phyloP scores from a whole-genome alignment of 805 yeast species.

The Candida nanaspora region DNA sequence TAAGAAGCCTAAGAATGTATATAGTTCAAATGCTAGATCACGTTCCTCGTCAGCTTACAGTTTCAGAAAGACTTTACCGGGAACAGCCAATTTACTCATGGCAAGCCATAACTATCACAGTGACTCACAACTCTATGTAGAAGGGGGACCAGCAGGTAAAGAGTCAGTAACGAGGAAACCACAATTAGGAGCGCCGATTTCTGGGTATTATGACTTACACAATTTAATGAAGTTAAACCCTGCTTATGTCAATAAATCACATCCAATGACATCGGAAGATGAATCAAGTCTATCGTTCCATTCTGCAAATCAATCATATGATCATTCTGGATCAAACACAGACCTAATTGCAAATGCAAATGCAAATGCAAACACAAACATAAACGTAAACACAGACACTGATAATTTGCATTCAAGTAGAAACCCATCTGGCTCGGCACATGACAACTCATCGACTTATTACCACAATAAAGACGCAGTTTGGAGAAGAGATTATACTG shows the following conservation, averaged over 20 bases:
- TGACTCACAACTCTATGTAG: background rate
- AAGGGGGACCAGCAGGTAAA: too few relatives aligned
- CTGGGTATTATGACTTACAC: background rate
- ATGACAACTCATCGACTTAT: background rate
- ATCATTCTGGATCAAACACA: too few relatives aligned
- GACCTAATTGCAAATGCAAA: too few relatives aligned
- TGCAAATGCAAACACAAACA: too few relatives aligned
- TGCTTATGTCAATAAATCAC: background rate
- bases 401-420: too few relatives aligned
- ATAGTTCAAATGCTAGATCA: too few relatives aligned
- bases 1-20: too few relatives aligned
- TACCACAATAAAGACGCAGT: background rate
- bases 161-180: too few relatives aligned
- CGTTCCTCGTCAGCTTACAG: slow-evolving; percentile 7
- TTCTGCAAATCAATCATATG: background rate
- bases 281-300: background rate
- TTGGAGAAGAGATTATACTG: slow-evolving; percentile 2
- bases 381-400: too few relatives aligned
- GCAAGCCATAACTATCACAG: background rate
- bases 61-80: slow-evolving; percentile 12
- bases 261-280: background rate
- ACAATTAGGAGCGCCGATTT: too few relatives aligned
- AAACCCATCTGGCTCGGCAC: too few relatives aligned
- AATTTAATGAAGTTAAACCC: background rate
- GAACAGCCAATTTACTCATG: slow-evolving; percentile 4